Evolutionary conservation across 306 rosid species (phyloP).

Genomic region (Begonia peltatifolia): DNA sequence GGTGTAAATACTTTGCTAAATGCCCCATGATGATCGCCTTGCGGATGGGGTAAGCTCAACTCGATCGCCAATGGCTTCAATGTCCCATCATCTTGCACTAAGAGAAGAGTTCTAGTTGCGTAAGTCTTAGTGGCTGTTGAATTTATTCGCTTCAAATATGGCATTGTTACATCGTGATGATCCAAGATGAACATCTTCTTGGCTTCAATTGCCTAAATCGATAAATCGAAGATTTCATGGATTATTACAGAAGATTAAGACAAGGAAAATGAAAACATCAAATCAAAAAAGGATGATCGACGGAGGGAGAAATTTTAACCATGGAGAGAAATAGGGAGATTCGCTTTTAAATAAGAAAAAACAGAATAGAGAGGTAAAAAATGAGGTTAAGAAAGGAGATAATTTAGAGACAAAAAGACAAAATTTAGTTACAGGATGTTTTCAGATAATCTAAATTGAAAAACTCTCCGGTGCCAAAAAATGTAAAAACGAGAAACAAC

Average conservation of each 20-base stretch:
- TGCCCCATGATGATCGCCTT: constrained; percentile 58
- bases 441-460: no score
- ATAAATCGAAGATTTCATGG: neutral
- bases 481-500: no score
- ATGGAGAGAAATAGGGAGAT: no score
- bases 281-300: no score
- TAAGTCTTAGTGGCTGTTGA: constrained; percentile 71
- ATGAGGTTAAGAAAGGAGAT: no score
- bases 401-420: no score
- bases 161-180: constrained; percentile 79
- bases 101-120: constrained; percentile 64
- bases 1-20: constrained; percentile 64
- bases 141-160: constrained; percentile 61
- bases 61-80: constrained; percentile 83
- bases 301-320: no score
- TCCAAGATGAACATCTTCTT: constrained; percentile 62
- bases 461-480: no score
- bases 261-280: neutral
- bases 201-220: constrained; percentile 44
- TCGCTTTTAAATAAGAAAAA: no score
- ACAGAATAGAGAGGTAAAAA: no score
- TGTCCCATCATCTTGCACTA: constrained; percentile 65
- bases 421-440: no score
- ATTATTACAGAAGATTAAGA: no score
- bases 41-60: constrained; percentile 86